Conservation (phyloP, 768 basidiomycete genomes). For the Lactarius evosmus region DNA sequence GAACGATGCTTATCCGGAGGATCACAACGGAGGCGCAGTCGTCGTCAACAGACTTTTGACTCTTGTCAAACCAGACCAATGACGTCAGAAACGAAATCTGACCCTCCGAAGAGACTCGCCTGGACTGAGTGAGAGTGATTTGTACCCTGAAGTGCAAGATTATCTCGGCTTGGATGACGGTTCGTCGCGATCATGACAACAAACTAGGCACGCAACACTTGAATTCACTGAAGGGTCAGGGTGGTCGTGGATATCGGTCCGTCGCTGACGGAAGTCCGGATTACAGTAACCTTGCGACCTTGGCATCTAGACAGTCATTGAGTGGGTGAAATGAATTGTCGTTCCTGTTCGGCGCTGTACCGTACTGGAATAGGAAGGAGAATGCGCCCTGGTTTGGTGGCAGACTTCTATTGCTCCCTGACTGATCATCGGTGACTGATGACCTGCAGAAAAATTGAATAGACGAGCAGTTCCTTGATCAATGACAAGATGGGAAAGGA, state of each 20-base stretch:
- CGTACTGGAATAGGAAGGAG: background rate
- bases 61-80: background rate
- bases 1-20: background rate
- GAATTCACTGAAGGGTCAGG: background rate
- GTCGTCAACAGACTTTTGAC: background rate
- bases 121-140: background rate
- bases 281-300: background rate
- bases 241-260: background rate
- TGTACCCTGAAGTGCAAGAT: background rate
- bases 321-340: slow-evolving; percentile 6
- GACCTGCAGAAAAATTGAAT: background rate
- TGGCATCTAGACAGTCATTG: background rate
- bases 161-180: background rate
- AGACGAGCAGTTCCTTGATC: background rate
- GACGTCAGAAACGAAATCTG: background rate
- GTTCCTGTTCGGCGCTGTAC: slow-evolving; percentile 3
- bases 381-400: slow-evolving; percentile 1
- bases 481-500: background rate
- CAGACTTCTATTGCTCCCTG: slow-evolving; percentile 3
- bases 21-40: background rate
- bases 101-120: too few relatives aligned
- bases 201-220: background rate
- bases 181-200: background rate
- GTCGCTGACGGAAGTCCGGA: background rate
- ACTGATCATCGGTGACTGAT: slow-evolving; percentile 10